Base-by-base conservation (phyloP, 2,329 filamentous ascomycete species). In the Ambrosiella beaveri region DNA sequence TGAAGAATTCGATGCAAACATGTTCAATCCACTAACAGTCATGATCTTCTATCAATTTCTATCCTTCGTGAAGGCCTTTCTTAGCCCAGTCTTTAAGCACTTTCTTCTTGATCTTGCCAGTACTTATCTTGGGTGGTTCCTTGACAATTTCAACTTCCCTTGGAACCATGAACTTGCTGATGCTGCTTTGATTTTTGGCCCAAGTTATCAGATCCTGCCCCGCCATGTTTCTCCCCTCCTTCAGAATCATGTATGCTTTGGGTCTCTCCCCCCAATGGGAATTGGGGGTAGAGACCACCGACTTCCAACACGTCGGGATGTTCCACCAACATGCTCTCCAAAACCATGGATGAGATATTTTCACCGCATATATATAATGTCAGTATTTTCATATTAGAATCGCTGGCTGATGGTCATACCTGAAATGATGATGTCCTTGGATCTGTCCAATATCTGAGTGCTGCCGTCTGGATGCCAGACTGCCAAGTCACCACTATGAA, bases 371-470 rank as follows among this genome's bases (percentile, higher is more conserved):
- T 27, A 54, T 47, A 13, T 47, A 2, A 15, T 2, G 44, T 47
- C 58, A 39, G 17, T 35, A 39, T 40, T 15, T 53, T 11, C 35
- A 57, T 27, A 6, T 17, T 45, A 17, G 44, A 17, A 17, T 41
- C 40, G n/a, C 19, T 8, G 11, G 15, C 37, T 3, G 56, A 57
- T 57, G 13, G 57, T 36, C 76, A 64, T 74, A 87, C 86, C 87
- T 57, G 87, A 94, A 62, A 98, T 98, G 66, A 98, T 98, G 57
- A 98, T 96, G 67, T 98, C 93, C 74, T 98, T 98, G 12, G 88
- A 87, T 17, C 93, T 79, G 70, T 98, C 93, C 60, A 94, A 74
- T 62, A 98, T 95, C 73, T 97, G 88, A 50, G 89, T 84, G 59
- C 87, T 85, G 1, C 91, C 90, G 67, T 97, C 93, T 0, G 85